phyloP scores from a whole-genome alignment of 306 rosid genomes.

The Benincasa hispida region DNA sequence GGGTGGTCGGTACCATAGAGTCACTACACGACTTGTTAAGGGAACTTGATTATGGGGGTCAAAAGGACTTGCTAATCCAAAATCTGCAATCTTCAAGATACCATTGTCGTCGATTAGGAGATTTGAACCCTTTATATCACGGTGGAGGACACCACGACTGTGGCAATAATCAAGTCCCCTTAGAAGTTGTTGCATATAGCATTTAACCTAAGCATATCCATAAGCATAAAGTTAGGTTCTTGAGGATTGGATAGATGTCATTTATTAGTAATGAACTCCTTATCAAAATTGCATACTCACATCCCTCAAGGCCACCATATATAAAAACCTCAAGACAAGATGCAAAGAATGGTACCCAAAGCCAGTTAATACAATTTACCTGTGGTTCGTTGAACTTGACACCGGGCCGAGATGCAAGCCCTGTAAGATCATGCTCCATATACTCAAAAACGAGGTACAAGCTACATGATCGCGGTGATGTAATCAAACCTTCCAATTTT shows the following conservation, averaged over 20 bases:
- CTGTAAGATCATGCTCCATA: slow-evolving; percentile 96
- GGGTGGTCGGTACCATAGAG: slow-evolving; percentile 97
- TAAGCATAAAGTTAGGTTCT: slow-evolving; percentile 10
- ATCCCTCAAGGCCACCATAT: background rate
- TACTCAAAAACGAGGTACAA: slow-evolving; percentile 86
- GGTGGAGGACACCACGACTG: slow-evolving; percentile 78
- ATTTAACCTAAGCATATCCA: slow-evolving; percentile 45
- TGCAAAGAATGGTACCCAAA: background rate
- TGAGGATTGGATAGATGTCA: background rate
- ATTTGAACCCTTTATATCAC: slow-evolving; percentile 97
- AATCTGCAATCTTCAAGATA: slow-evolving; percentile 83
- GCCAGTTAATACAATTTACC: slow-evolving; percentile 26
- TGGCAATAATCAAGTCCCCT: slow-evolving; percentile 87
- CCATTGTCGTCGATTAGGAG: slow-evolving; percentile 76
- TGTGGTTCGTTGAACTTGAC: slow-evolving; percentile 77
- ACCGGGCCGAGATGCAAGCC: slow-evolving; percentile 60
- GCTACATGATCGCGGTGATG: slow-evolving; percentile 64
- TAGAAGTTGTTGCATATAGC: slow-evolving; percentile 90
- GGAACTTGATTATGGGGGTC: slow-evolving; percentile 55
- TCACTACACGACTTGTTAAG: slow-evolving; percentile 85
- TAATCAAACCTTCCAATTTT: slow-evolving; percentile 81
- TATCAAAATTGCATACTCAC: background rate
- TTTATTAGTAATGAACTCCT: background rate
- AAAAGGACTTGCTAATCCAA: slow-evolving; percentile 73
- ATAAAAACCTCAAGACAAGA: background rate